Evolutionary conservation across 73 alveolate genomes (phyloP).

Genomic region (Tetrahymena thermophila): DNA sequence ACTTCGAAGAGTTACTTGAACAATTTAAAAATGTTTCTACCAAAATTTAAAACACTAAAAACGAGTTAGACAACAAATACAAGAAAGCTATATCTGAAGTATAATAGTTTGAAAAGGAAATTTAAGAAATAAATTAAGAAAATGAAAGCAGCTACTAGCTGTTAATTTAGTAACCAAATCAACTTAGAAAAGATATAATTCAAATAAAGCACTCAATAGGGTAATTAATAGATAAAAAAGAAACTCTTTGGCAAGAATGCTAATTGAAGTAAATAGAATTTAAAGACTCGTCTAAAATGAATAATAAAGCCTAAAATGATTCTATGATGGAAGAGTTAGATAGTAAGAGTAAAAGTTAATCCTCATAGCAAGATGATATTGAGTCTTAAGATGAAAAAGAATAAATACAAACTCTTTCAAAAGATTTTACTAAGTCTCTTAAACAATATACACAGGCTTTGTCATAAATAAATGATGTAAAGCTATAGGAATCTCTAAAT

Average conservation of each 20-base stretch:
- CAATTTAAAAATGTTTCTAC: neutral
- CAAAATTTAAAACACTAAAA: neutral
- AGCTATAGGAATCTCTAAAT: neutral
- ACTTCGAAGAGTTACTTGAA: neutral
- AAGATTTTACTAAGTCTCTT: neutral
- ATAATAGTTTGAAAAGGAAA: neutral
- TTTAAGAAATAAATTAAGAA: neutral
- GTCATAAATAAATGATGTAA: neutral
- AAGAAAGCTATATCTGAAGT: neutral
- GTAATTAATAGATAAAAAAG: neutral
- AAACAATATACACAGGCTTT: neutral
- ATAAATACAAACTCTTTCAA: neutral
- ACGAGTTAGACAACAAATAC: neutral
- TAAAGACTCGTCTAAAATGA: neutral
- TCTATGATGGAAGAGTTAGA: neutral
- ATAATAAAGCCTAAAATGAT: neutral
- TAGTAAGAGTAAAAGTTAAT: neutral
- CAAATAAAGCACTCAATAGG: neutral
- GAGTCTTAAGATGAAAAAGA: neutral
- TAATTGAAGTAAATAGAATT: neutral
- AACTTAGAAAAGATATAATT: neutral
- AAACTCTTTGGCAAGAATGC: neutral
- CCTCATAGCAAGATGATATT: neutral
- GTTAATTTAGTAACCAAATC: neutral
- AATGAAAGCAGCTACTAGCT: neutral